Evolutionary conservation across 2,329 filamentous ascomycete genomes (phyloP).

Genomic region (Penicillium sp.): DNA sequence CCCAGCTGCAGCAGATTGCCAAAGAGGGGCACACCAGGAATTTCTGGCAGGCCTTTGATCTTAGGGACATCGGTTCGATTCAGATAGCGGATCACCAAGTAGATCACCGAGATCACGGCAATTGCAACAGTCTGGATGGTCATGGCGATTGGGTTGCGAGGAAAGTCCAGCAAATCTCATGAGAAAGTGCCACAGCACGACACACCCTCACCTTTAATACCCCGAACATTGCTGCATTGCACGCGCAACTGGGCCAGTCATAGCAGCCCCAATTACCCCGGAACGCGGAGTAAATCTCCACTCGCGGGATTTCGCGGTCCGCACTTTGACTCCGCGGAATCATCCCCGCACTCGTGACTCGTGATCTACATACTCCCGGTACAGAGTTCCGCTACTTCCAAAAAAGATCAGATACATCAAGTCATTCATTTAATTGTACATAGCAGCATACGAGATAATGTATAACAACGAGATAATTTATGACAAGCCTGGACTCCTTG

Average conservation of each 20-base stretch:
- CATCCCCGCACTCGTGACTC: too few species aligned
- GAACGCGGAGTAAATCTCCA: too few species aligned
- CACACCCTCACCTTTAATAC: too few species aligned
- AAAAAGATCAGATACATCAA: too few species aligned
- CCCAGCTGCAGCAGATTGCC: slow-evolving; percentile 59
- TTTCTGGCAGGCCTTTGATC: slow-evolving; percentile 57
- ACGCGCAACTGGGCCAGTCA: too few species aligned
- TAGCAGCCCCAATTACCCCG: neutral
- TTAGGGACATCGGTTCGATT: slow-evolving; percentile 53
- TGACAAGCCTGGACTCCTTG: slow-evolving; percentile 1
- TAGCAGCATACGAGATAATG: slow-evolving; percentile 7
- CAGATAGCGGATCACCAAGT: slow-evolving; percentile 40
- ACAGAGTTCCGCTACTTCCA: too few species aligned
- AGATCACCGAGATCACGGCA: slow-evolving; percentile 33
- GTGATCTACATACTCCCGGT: too few species aligned
- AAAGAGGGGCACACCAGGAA: slow-evolving; percentile 57
- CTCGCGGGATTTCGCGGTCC: too few species aligned
- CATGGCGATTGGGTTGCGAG: slow-evolving; percentile 15
- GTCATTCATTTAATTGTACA: slow-evolving; percentile 24
- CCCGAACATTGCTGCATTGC: too few species aligned
- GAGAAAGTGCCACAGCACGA: too few species aligned
- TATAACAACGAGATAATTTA: slow-evolving; percentile 2
- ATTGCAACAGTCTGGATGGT: slow-evolving; percentile 30
- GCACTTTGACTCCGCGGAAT: too few species aligned
- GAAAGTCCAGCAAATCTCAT: too few species aligned